Base-by-base conservation (phyloP, 495 filamentous ascomycete species). In the Aspergillus funiculosus region DNA sequence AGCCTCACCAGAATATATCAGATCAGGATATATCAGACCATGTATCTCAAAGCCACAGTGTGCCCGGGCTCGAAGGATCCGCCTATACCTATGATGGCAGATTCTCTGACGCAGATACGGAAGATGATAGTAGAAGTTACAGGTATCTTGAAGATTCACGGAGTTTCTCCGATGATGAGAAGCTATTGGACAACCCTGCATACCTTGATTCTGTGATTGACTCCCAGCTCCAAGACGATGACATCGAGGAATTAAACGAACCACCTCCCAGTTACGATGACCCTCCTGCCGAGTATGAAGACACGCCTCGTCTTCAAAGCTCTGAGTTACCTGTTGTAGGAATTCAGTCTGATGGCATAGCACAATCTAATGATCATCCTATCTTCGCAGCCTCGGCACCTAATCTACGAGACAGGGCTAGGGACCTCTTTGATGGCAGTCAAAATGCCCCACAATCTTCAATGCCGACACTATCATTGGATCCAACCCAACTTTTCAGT, bases 161-260 rank as follows among this genome's bases (percentile, higher is more conserved):
- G 18, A 24, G 51, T 26, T 51, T 69, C 30, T 59, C 46, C 19
- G 55, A 57, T 38, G 60, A 64, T 48, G 63, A 67, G 25, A 65
- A 58, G 21, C 51, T 73, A 21, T 56, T 68, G 13, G 67, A 72
- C 31, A 71, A 73, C 40, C 73, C 75, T 2, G 66, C 54, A 4
- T 76, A 75, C 48, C 53, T 76, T 21, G 69, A 76, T 40, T 71
- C 73, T 5, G 66, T 74, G 5, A 69, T 72, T 15, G 63, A 72
- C 45, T 63, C 64, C 34, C 68, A 72, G n/a, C 59, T 68, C 46
- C 63, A 71, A 40, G 66, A 69, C 44, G 63, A 61, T 40, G 62
- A 70, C 30, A 41, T 57, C 6, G 68, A 67, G 22, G 48, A 42
- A 5, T 51, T 60, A 6, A 48, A 46, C 9, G 28, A 22, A n/a